Base-by-base conservation (phyloP, 2,329 filamentous ascomycete species). In the Xylariaceae sp. region DNA sequence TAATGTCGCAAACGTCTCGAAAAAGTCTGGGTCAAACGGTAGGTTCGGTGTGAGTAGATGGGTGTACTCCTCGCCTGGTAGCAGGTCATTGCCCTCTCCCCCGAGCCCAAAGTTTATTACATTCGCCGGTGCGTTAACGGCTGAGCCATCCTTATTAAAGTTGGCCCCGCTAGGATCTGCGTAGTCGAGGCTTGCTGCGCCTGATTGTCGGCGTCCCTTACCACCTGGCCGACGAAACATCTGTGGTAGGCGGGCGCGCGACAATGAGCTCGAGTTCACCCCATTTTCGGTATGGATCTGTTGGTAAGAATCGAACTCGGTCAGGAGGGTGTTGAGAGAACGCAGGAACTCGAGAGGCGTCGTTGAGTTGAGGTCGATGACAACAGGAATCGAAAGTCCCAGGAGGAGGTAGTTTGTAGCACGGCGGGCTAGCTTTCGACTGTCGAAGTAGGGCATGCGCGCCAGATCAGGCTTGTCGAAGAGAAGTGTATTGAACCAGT, bases 401-500 rank as follows among this genome's bases (percentile, higher is more conserved):
- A 99, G 88, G 28, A 98, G 84, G 55, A 99, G 87, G 74, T 94
- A 96, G 74, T 96, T 96, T 48, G 92, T 96, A 31, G 95, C 94
- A 66, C 95, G 91, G 56, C 93, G 89, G 60, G 91, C 88, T 45
- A 97, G 86, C 71, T 94, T 95, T 63, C 90, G 87, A 3, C 86
- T 79, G 57, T 96, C 90, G 71, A 96, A 94, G 71, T 92, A 96
- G 41, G 94, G 88, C 79, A 97, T 88, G 69, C 88, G 87, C 48
- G 84, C 79, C 29, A 98, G 82, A 73, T 96, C 92, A 26, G 85
- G 75, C 68, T 91, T 90, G 64, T 92, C 91, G 75, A 96, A 96
- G 70, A 96, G 89, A 59, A 96, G 86, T 0, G 95, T 97, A 76
- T 97, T 97, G 81, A 98, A 97, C 93, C 95, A 98, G 79, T 96